Base-by-base conservation (phyloP, 2,329 filamentous ascomycete genomes). In the Alternaria sp. region DNA sequence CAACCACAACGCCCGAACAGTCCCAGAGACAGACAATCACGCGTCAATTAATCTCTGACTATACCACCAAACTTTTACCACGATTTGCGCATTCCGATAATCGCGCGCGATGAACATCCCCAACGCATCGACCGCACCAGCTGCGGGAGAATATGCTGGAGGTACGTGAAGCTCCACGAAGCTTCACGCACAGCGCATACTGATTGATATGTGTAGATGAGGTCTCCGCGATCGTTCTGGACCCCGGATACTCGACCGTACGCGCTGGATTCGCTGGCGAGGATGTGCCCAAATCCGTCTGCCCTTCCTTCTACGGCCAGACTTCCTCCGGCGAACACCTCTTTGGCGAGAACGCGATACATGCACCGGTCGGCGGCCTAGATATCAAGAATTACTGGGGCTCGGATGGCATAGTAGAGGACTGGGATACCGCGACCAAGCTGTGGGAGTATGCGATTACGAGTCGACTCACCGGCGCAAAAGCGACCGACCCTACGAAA, bases 201-300 rank as follows among this genome's bases (percentile, higher is more conserved):
- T 73, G 45, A 70, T 73, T n/a, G 5, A 9, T 14, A 14, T 2
- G 4, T 30, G 32, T 50, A 97, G 95, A 99, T 84, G 95, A 99
- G 84, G 94, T 99, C 67, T 96, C 94, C 36, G 96, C 96, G 54
- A 91, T 99, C 70, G 92, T 99, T 38, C 92, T 99, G 76, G 95
- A 99, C 77, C 92, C 95, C 3, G 95, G 96, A 64, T 97, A 93
- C 82, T 92, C 92, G 75, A 90, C 89, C 70, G 94, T 92, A 41
- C 93, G 96, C 81, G 95, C 94, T 62, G 95, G 95, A 60, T 99
- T 98, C 76, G 96, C 96, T 12, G 95, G 96, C 76, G 96, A 99
- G 86, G 95, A 99, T 81, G 91, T 93, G 0, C 95, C 95, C 70
- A 98, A 98, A 83, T 93, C 92, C 30, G 89, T 98, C 59, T 86